phyloP scores from a whole-genome alignment of 306 rosid species.

The Betula pendula region DNA sequence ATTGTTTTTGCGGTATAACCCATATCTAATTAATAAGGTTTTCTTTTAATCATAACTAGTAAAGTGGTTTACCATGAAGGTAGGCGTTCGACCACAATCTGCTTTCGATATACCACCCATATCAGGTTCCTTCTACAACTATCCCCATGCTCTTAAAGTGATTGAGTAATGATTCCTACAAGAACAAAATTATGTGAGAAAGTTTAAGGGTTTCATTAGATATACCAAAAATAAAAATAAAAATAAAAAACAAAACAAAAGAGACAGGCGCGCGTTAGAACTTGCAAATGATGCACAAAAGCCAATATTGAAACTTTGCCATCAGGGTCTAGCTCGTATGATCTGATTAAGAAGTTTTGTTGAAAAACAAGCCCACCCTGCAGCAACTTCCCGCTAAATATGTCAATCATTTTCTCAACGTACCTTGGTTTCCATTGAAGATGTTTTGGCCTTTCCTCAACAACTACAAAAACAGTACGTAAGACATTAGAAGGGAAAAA shows the following conservation, averaged over 20 bases:
- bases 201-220: neutral
- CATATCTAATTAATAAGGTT: too few species aligned
- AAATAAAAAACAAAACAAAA: too few species aligned
- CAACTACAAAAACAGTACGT: neutral
- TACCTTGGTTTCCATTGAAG: constrained; percentile 93
- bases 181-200: neutral
- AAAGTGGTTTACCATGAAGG: constrained; percentile 16
- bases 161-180: neutral
- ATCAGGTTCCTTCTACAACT: constrained; percentile 16
- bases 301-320: too few species aligned
- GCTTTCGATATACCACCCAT: constrained; percentile 21
- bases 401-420: constrained; percentile 77
- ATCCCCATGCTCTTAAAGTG: too few species aligned
- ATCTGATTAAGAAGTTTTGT: constrained; percentile 84
- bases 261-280: neutral
- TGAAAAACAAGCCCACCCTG: constrained; percentile 88
- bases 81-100: neutral
- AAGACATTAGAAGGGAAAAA: too few species aligned
- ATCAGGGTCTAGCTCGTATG: constrained; percentile 95
- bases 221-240: too few species aligned
- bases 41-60: too few species aligned
- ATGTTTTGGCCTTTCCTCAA: neutral
- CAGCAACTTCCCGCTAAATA: constrained; percentile 85
- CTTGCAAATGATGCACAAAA: too few species aligned
- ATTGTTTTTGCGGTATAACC: too few species aligned